phyloP scores from a whole-genome alignment of 176 grass and related monocot species.

The Eleusine coracana region DNA sequence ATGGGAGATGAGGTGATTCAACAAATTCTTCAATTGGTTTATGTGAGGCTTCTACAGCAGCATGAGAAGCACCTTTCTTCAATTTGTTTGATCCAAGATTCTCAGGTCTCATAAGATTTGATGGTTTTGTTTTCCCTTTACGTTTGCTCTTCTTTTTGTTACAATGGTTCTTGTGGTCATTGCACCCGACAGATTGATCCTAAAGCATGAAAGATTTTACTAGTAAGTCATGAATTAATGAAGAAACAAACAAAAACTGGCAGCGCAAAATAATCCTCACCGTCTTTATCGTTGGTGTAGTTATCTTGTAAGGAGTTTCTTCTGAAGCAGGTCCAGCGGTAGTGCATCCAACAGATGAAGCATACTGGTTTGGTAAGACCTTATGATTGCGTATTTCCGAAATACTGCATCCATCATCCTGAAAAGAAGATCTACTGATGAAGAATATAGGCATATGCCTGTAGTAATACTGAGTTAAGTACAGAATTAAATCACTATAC shows the following conservation, averaged over 20 bases:
- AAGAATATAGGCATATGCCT: constrained; percentile 36
- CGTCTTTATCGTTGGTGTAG: constrained; percentile 34
- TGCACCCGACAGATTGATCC: constrained; percentile 49
- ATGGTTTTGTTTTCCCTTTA: constrained; percentile 77
- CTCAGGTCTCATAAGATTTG: constrained; percentile 46
- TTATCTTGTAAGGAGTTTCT: constrained; percentile 48
- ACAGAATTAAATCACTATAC: constrained; percentile 42
- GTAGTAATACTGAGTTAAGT: constrained; percentile 24
- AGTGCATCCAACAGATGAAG: constrained; percentile 36
- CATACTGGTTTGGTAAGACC: constrained; percentile 36
- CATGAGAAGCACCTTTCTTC: constrained; percentile 40
- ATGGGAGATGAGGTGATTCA: constrained; percentile 27
- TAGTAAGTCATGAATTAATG: constrained; percentile 38
- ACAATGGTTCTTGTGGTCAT: constrained; percentile 53
- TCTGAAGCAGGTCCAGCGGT: constrained; percentile 24
- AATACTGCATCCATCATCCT: constrained; percentile 50
- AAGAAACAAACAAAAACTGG: constrained; percentile 20
- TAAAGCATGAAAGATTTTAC: constrained; percentile 39
- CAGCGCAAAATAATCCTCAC: constrained; percentile 40
- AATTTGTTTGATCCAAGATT: constrained; percentile 45
- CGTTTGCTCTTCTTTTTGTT: constrained; percentile 82
- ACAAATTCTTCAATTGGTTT: constrained; percentile 34
- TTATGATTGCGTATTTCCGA: constrained; percentile 51
- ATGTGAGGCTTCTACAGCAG: constrained; percentile 39
- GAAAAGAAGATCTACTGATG: constrained; percentile 43